phyloP scores from a whole-genome alignment of 257 asterid species.

The Petrea volubilis region DNA sequence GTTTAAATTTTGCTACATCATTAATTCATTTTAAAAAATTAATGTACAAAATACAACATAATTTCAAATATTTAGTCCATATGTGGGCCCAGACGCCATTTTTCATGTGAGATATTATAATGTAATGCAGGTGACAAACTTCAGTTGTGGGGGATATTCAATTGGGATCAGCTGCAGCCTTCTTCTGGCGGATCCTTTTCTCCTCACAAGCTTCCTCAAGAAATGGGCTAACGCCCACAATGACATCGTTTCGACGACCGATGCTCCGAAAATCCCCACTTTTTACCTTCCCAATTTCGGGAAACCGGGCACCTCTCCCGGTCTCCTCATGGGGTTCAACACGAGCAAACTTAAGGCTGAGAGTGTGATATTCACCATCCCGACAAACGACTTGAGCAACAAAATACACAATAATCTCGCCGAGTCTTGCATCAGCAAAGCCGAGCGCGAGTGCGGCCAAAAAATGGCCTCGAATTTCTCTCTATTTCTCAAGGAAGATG shows the following conservation, averaged over 20 bases:
- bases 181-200: slow-evolving; percentile 57
- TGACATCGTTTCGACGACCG: slow-evolving; percentile 24
- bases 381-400: slow-evolving; percentile 12
- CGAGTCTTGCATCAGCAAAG: slow-evolving; percentile 41
- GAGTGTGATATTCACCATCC: slow-evolving; percentile 35
- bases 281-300: slow-evolving; percentile 48
- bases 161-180: slow-evolving; percentile 76
- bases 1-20: too few species aligned
- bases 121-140: slow-evolving; percentile 72
- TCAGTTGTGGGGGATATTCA: slow-evolving; percentile 71
- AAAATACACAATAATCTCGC: slow-evolving; percentile 40
- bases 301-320: slow-evolving; percentile 20
- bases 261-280: slow-evolving; percentile 34
- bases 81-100: too few species aligned
- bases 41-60: too few species aligned
- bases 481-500: slow-evolving; percentile 34
- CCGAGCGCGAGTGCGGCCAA: slow-evolving; percentile 28
- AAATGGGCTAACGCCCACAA: slow-evolving; percentile 50
- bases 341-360: slow-evolving; percentile 20
- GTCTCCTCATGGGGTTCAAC: slow-evolving; percentile 27
- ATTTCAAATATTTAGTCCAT: too few species aligned
- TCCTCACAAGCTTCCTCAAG: slow-evolving; percentile 46
- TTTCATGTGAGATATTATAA: too few species aligned
- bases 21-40: too few species aligned
- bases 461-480: slow-evolving; percentile 35